Evolutionary conservation across 1,139 yeast species (phyloP).

Genomic region (Pichia sp.): DNA sequence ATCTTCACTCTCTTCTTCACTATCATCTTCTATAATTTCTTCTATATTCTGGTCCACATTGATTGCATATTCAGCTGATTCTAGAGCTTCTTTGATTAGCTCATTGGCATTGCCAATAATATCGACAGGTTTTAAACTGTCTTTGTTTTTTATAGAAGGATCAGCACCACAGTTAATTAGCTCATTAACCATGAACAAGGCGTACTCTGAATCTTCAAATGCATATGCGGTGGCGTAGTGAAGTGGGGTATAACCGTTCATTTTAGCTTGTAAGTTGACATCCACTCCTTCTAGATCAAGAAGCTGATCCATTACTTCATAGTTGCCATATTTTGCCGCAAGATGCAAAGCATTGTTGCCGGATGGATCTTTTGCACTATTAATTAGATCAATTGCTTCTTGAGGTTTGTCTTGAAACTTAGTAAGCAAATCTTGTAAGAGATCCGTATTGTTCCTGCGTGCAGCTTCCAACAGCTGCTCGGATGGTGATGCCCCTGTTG

Average conservation of each 20-base stretch:
- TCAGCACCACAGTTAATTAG: slow-evolving; percentile 91
- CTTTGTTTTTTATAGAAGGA: slow-evolving; percentile 49
- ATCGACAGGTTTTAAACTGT: slow-evolving; percentile 70
- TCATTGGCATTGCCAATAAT: slow-evolving; percentile 43
- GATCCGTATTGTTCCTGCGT: slow-evolving; percentile 79
- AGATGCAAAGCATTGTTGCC: slow-evolving; percentile 82
- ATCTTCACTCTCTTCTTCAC: slow-evolving; percentile 21
- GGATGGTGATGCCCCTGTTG: slow-evolving; percentile 60
- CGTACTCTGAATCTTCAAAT: slow-evolving; percentile 76
- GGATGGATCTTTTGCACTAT: slow-evolving; percentile 65
- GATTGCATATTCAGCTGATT: slow-evolving; percentile 61
- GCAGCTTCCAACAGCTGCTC: slow-evolving; percentile 86
- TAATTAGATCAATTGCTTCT: slow-evolving; percentile 54
- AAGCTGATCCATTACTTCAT: slow-evolving; percentile 76
- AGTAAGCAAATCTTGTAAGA: slow-evolving; percentile 50
- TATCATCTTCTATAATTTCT: slow-evolving; percentile 17
- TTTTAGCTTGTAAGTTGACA: slow-evolving; percentile 67
- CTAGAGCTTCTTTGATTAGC: slow-evolving; percentile 53
- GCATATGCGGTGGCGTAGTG: slow-evolving; percentile 79
- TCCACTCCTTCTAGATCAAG: slow-evolving; percentile 89
- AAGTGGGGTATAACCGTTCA: slow-evolving; percentile 81
- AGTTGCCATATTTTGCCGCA: slow-evolving; percentile 73
- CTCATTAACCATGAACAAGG: slow-evolving; percentile 69
- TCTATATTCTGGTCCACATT: slow-evolving; percentile 18
- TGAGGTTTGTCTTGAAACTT: slow-evolving; percentile 39